A percentile compares a stretch with the other conserved stretches of the same genome.
phyloP scores from a whole-genome alignment of 2,329 filamentous ascomycete species.

The Leptosphaerulina australis region DNA sequence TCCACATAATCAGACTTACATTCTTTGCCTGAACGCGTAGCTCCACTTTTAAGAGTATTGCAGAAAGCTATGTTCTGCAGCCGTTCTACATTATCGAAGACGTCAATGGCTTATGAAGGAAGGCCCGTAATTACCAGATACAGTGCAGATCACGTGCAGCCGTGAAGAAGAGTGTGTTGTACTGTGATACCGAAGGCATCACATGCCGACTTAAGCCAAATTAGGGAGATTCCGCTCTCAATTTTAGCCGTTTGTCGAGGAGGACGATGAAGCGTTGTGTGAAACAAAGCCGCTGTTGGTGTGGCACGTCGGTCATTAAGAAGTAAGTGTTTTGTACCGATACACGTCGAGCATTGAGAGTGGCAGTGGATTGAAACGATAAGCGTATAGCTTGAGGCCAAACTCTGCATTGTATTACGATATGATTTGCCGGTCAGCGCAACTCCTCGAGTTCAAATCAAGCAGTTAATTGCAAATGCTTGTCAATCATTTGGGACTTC shows the following conservation, averaged over 20 bases:
- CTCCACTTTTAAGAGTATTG: not conserved
- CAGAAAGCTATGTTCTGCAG: constrained; percentile 10
- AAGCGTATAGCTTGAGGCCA: constrained; percentile 8
- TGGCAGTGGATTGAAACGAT: constrained; percentile 11
- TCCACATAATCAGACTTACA: not conserved
- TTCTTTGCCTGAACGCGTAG: constrained; percentile 16
- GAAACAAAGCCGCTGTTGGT: constrained; percentile 34
- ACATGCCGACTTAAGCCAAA: constrained; percentile 27
- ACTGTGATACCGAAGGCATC: constrained; percentile 32
- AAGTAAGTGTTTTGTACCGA: constrained; percentile 23
- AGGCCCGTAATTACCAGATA: constrained; percentile 23
- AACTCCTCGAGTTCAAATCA: not conserved
- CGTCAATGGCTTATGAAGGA: constrained; percentile 39
- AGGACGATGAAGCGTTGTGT: constrained; percentile 22
- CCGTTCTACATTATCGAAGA: constrained; percentile 12
- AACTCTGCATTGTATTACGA: constrained; percentile 15
- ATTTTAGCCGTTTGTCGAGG: constrained; percentile 24
- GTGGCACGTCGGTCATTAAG: constrained; percentile 40
- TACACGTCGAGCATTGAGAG: constrained; percentile 16
- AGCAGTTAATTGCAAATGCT: constrained; percentile 11
- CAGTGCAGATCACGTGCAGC: constrained; percentile 26
- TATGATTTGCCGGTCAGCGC: constrained; percentile 17
- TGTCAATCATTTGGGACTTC: constrained; percentile 18
- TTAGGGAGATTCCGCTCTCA: constrained; percentile 34
- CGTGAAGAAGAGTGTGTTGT: constrained; percentile 20